Percentiles rank a stretch among this genome's conserved stretches.
Conservation (phyloP, 345 rosid species). For the Acer saccharum region DNA sequence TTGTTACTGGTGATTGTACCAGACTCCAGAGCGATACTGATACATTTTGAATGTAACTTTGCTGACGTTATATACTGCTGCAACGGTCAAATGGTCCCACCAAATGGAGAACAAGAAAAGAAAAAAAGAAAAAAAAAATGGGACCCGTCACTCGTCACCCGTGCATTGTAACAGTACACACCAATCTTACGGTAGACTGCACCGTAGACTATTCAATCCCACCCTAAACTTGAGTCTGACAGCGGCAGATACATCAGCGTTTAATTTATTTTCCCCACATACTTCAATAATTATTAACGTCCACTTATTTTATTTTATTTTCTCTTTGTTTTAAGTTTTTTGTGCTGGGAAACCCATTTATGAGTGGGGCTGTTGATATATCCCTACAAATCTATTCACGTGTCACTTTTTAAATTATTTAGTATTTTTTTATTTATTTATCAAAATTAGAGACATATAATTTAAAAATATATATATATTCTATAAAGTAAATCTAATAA, state of each 20-base stretch:
- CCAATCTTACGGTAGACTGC: not conserved
- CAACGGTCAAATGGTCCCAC: conserved; percentile 32
- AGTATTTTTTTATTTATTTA: too few relatives aligned
- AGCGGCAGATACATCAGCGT: not conserved
- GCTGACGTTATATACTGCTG: conserved; percentile 9
- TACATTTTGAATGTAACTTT: not conserved
- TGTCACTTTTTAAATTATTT: too few relatives aligned
- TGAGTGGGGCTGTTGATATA: too few relatives aligned
- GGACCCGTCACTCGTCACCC: not conserved
- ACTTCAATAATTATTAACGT: too few relatives aligned
- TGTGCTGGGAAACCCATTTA: too few relatives aligned
- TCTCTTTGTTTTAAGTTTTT: too few relatives aligned
- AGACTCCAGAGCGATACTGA: not conserved
- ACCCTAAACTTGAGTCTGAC: not conserved
- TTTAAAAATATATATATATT: too few relatives aligned
- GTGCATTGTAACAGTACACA: too few relatives aligned
- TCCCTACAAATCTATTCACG: too few relatives aligned
- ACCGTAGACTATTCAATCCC: not conserved
- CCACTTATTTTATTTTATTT: too few relatives aligned
- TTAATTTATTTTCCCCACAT: not conserved
- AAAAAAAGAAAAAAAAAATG: not conserved
- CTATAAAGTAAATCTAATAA: too few relatives aligned
- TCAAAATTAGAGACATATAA: too few relatives aligned
- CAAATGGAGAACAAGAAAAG: not conserved
- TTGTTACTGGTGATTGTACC: not conserved